A percentile compares a stretch with the other conserved stretches of the same genome.
These are phyloP conservation scores for Begonia masoniana DNA, from an alignment of 306 rosid genomes.

Conservation along the genomic window DNA sequence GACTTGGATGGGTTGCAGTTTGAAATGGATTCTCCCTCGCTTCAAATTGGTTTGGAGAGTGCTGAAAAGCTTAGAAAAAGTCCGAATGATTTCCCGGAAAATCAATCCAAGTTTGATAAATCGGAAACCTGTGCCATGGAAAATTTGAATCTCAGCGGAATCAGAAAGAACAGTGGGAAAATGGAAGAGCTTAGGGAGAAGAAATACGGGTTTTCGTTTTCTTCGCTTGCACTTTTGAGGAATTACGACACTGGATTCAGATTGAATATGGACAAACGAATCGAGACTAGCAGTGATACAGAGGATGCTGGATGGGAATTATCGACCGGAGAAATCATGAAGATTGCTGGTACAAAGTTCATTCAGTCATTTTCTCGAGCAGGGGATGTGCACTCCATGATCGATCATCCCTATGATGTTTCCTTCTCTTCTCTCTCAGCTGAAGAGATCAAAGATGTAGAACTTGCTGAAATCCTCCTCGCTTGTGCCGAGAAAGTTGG, in stretches of 20 bases:
- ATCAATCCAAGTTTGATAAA: slow-evolving; percentile 5
- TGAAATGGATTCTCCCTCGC: slow-evolving; percentile 26
- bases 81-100: slow-evolving; percentile 9
- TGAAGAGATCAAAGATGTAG: slow-evolving; percentile 34
- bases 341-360: slow-evolving; percentile 51
- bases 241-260: slow-evolving; percentile 29
- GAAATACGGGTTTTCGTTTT: slow-evolving; percentile 13
- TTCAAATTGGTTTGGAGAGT: slow-evolving; percentile 15
- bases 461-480: slow-evolving; percentile 46
- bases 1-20: slow-evolving; percentile 19
- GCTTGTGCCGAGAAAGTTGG: slow-evolving; percentile 59
- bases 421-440: slow-evolving; percentile 30
- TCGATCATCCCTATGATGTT: slow-evolving; percentile 29
- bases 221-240: slow-evolving; percentile 40
- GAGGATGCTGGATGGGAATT: slow-evolving; percentile 10
- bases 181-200: slow-evolving; percentile 2
- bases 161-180: no score
- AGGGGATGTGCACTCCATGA: slow-evolving; percentile 1
- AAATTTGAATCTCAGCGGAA: neutral
- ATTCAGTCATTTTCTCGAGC: slow-evolving; percentile 26
- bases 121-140: neutral
- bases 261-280: slow-evolving; percentile 14
- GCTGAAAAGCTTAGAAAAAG: slow-evolving; percentile 11
- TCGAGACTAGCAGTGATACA: slow-evolving; percentile 12
- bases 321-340: slow-evolving; percentile 49